Base-by-base conservation (phyloP, 2,329 filamentous ascomycete genomes). In the Fusarium heterosporum region DNA sequence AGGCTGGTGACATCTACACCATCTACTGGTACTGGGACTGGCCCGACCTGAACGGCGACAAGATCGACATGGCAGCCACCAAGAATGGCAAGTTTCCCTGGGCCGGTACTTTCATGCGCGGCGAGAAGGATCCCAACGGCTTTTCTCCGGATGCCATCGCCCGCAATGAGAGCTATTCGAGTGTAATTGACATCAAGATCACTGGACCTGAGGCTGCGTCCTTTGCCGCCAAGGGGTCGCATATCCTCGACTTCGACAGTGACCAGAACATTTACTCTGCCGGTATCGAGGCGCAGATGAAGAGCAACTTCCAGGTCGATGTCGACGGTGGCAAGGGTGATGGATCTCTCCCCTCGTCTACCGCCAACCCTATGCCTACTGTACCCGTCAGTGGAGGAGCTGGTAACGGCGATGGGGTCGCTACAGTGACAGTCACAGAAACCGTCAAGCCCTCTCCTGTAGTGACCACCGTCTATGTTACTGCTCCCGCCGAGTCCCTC, bases 11-110 rank as follows among this genome's bases (percentile, higher is more conserved):
- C 29, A 84, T 85, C 28, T 92, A 94, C 76, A 95, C 93, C 4
- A 80, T 97, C 50, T 97, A 97, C 83, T 98, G 95, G 95, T 90
- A 97, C 43, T 98, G 96, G 96, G 91, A 97, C 78, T 99, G 93
- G 93, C 90, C 90, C 4, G 89, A 87, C 14, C 82, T 88, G 74
- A 78, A 80, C 72, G 72, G 73, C 38, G 77, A 76, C 64, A 78
- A 74, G 67, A 79, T 77, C 61, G 78, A 85, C 66, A 70, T 78
- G 34, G 75, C 78, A 16, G 74, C 72, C 19, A 81, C 78, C 45
- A 74, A 74, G 62, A 67, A 78, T 64, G 80, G 82, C 28, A 75
- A 78, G 55, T 84, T 78, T 57, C 78, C 80, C 13, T 80, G 78
- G 78, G 78, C 77, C 4, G 78, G 78, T 17, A 79, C 77, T 16